Evolutionary conservation across 1,284 basidiomycete genomes (phyloP), one percentile per base, ranked within the genome.

Genomic region (Pterulicium gracile): DNA sequence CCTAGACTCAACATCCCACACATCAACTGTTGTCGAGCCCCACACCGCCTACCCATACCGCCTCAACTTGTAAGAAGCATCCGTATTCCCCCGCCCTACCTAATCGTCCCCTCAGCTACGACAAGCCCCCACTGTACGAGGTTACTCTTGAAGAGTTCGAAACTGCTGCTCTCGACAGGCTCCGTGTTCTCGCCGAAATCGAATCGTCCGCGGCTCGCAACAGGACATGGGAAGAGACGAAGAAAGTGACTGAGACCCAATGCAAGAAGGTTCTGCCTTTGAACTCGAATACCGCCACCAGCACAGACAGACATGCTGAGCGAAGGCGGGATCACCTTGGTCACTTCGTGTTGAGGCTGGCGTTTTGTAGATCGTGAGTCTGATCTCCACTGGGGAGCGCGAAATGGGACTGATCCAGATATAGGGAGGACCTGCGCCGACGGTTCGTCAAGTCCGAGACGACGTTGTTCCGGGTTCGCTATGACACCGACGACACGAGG

Each of bases 61-160:
- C 18, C 70, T 94, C n/a, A 91, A 84, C 67, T 88, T 94, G 88
- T 89, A 56, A 55, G 83, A 67, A 34, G 43, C 27, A 40, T 43
- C 35, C 36, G n/a, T 34, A 45, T 42, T 22, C 50, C 47, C 24
- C 15, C 39, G 20, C 43, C 44, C 22, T 44, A 46, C 43, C 27
- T 49, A 50, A 27, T 34, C 23, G 39, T 4, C 46, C 24, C 46
- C 12, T 19, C 51, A 93, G 90, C 65, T 98, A 98, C 58, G 79
- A 90, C 51, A 68, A 64, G n/a, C 89, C 93, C 12, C 95, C 95
- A 3, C 60, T 76, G 13, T 83, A 85, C 42, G 94, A 98, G 56
- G 85, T 98, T 22, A 95, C 93, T 1, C 75, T 98, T 17, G 96
- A 98, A 59, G 89, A 98, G 53, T 98, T 99, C 55, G 96, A 99